These are phyloP conservation scores for Epichloe uncinata DNA, from an alignment of 2,329 filamentous ascomycete species.

Conservation along the genomic window DNA sequence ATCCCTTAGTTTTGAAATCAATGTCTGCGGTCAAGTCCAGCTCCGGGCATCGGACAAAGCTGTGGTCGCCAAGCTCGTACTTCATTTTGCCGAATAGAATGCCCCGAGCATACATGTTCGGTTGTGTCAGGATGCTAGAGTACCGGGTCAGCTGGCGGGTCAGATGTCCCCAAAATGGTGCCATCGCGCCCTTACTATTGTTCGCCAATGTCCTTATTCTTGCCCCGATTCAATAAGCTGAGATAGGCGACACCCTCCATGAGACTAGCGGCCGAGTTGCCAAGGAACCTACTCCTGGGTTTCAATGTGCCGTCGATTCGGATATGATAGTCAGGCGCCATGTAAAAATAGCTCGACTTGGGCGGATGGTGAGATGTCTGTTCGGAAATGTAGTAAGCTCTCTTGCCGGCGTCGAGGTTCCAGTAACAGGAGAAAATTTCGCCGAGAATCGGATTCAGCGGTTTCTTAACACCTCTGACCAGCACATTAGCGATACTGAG, in stretches of 20 bases:
- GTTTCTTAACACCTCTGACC: conserved; percentile 87
- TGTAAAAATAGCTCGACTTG: conserved; percentile 98
- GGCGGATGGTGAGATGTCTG: conserved; percentile 97
- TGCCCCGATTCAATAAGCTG: conserved; percentile 65
- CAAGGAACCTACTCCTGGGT: conserved; percentile 85
- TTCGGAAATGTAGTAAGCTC: conserved; percentile 91
- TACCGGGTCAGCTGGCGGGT: conserved; percentile 1
- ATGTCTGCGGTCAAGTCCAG: conserved; percentile 77
- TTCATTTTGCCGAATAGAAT: conserved; percentile 99
- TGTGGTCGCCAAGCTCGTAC: conserved; percentile 95
- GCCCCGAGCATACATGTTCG: conserved; percentile 96
- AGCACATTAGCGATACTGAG: conserved; percentile 1
- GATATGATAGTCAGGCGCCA: conserved; percentile 87
- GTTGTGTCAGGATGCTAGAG: conserved; percentile 74
- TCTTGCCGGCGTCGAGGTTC: conserved; percentile 74
- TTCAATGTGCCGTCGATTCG: conserved; percentile 93
- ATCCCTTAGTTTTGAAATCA: conserved; percentile 97
- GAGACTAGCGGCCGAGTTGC: conserved; percentile 92
- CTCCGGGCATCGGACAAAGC: conserved; percentile 83
- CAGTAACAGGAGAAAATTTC: conserved; percentile 94
- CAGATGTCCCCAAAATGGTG: not conserved
- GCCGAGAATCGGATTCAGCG: conserved; percentile 88
- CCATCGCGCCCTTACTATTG: conserved; percentile 59
- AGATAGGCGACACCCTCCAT: conserved; percentile 95
- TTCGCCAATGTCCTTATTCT: conserved; percentile 54